Conservation (phyloP, 345 rosid species). For the Citrus trifoliata region DNA sequence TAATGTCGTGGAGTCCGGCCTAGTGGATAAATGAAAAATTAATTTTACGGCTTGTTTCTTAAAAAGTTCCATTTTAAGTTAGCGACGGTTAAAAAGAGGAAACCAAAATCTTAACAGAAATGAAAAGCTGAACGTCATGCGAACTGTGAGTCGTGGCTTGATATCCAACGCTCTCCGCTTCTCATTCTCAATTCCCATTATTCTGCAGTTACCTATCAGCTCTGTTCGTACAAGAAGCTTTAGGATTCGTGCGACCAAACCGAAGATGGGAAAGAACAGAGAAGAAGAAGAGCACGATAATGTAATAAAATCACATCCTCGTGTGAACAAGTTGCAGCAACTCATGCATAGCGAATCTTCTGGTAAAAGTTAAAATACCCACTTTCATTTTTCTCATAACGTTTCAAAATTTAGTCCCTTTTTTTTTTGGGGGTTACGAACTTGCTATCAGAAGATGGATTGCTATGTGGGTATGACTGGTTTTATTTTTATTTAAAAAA, state of each 20-base stretch:
- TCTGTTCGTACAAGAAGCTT: background rate
- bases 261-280: constrained; percentile 20
- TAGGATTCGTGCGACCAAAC: constrained; percentile 2
- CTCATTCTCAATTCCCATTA: background rate
- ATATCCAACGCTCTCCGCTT: background rate
- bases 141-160: background rate
- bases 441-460: background rate
- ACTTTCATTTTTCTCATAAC: background rate
- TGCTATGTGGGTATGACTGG: background rate
- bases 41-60: too few relatives aligned
- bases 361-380: constrained; percentile 13
- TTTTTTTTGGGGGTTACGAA: background rate
- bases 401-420: background rate
- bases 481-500: background rate
- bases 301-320: constrained; percentile 20
- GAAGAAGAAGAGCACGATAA: constrained; percentile 4
- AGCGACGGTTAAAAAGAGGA: too few relatives aligned
- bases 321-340: constrained; percentile 19
- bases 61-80: too few relatives aligned
- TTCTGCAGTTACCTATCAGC: background rate
- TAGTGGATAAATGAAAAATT: too few relatives aligned
- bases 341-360: constrained; percentile 18
- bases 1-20: too few relatives aligned
- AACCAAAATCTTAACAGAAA: too few relatives aligned
- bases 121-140: background rate